phyloP scores from a whole-genome alignment of 305 asterid genomes.

The Euphrasia arctica region DNA sequence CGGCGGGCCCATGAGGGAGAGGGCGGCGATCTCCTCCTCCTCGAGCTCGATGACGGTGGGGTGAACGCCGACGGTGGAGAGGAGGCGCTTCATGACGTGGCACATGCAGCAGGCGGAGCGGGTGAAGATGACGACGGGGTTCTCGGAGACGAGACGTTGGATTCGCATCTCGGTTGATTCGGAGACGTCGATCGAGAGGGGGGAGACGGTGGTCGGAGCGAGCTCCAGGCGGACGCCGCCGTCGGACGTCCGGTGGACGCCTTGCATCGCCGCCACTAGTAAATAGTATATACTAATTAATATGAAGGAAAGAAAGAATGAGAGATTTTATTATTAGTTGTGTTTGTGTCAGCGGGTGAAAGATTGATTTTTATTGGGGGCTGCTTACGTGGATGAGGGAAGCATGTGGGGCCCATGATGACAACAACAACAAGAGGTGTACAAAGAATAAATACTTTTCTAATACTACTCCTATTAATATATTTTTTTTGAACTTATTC shows the following conservation, averaged over 20 bases:
- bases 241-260: conserved; percentile 45
- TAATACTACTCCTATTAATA: no score
- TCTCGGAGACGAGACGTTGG: conserved; percentile 75
- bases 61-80: conserved; percentile 69
- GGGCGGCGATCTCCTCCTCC: conserved; percentile 76
- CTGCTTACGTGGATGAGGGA: no score
- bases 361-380: no score
- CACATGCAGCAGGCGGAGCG: conserved; percentile 92
- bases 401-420: no score
- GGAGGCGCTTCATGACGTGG: conserved; percentile 79
- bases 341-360: no score
- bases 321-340: no score
- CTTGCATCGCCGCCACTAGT: conserved; percentile 49
- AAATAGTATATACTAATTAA: no score
- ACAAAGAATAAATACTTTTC: no score
- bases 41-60: conserved; percentile 84
- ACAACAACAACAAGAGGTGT: no score
- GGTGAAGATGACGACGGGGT: conserved; percentile 73
- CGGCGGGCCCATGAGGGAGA: conserved; percentile 39
- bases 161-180: conserved; percentile 80
- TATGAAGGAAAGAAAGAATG: no score
- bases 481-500: no score
- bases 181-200: conserved; percentile 62
- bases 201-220: conserved; percentile 52
- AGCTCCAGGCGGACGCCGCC: conserved; percentile 79